A percentile compares a stretch with the other conserved stretches of the same genome.
phyloP scores from a whole-genome alignment of 306 rosid genomes.

The Morella rubra region DNA sequence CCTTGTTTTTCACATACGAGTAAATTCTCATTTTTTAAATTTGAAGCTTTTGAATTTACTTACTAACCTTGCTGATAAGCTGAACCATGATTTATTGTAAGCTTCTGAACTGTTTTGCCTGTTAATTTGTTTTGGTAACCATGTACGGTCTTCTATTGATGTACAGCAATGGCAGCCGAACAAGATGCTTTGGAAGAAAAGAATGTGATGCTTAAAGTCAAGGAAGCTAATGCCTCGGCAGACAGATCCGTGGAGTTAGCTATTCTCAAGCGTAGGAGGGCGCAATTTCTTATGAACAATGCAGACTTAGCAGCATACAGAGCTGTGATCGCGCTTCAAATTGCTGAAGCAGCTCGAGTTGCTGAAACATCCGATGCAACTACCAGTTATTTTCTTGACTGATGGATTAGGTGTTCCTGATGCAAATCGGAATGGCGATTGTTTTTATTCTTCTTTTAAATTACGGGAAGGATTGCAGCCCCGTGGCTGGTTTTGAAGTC shows the following conservation, averaged over 20 bases:
- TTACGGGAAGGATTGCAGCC: slow-evolving; percentile 25
- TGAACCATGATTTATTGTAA: neutral
- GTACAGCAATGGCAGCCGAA: slow-evolving; percentile 49
- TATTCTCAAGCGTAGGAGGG: slow-evolving; percentile 52
- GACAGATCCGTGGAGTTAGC: slow-evolving; percentile 46
- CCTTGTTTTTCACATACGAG: neutral
- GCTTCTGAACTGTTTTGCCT: slow-evolving; percentile 4
- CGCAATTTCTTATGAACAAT: slow-evolving; percentile 55
- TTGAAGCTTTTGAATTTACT: slow-evolving; percentile 6
- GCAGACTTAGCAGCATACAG: slow-evolving; percentile 71
- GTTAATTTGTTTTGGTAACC: neutral
- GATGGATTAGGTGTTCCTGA: slow-evolving; percentile 24
- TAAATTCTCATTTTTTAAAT: neutral
- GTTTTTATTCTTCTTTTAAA: neutral
- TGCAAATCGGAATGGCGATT: neutral
- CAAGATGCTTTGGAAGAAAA: slow-evolving; percentile 49
- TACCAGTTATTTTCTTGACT: slow-evolving; percentile 51
- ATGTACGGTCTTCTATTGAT: slow-evolving; percentile 6
- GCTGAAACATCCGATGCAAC: slow-evolving; percentile 37
- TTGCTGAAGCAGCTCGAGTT: slow-evolving; percentile 58
- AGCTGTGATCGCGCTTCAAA: slow-evolving; percentile 52
- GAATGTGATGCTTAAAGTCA: slow-evolving; percentile 37
- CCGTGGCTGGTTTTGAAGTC: slow-evolving; percentile 35
- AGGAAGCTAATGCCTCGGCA: slow-evolving; percentile 59
- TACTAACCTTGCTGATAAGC: too few species aligned